These are phyloP conservation scores for Penicillium sp. DNA, from an alignment of 2,329 filamentous ascomycete species.

Conservation along the genomic window DNA sequence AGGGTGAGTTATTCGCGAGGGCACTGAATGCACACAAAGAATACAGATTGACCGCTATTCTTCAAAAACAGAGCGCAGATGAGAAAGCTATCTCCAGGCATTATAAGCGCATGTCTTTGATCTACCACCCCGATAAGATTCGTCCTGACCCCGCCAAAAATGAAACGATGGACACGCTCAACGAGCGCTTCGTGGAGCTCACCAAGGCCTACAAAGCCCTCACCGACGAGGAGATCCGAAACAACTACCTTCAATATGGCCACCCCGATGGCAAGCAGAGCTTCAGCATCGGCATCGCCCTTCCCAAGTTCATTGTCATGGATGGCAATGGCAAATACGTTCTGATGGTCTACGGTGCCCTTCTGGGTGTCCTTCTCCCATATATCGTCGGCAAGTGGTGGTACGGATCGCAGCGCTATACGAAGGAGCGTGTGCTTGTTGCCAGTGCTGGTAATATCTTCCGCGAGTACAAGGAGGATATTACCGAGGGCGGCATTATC, in stretches of 20 bases:
- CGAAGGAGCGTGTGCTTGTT: constrained; percentile 88
- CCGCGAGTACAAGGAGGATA: constrained; percentile 81
- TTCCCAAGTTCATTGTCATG: constrained; percentile 87
- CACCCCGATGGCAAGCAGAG: constrained; percentile 98
- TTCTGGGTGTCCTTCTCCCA: constrained; percentile 85
- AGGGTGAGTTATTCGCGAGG: constrained; percentile 54
- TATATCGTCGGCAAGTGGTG: constrained; percentile 97
- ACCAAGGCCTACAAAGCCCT: constrained; percentile 97
- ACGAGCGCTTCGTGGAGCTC: constrained; percentile 85
- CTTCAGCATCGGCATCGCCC: constrained; percentile 93
- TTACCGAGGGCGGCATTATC: constrained; percentile 75
- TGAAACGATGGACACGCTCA: constrained; percentile 78
- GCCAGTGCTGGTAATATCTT: constrained; percentile 94
- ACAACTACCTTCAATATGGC: constrained; percentile 93
- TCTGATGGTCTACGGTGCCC: constrained; percentile 77
- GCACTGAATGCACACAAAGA: neutral
- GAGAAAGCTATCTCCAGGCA: constrained; percentile 91
- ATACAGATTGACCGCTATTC: neutral
- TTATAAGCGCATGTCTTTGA: constrained; percentile 81
- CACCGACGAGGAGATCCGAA: constrained; percentile 93
- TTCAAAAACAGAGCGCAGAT: constrained; percentile 59
- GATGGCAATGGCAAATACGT: constrained; percentile 96
- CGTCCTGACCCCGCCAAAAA: constrained; percentile 80
- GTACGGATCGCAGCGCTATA: constrained; percentile 92
- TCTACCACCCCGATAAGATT: constrained; percentile 90